Evolutionary conservation across 1,284 basidiomycete species (phyloP).

Genomic region (Melampsora americana): DNA sequence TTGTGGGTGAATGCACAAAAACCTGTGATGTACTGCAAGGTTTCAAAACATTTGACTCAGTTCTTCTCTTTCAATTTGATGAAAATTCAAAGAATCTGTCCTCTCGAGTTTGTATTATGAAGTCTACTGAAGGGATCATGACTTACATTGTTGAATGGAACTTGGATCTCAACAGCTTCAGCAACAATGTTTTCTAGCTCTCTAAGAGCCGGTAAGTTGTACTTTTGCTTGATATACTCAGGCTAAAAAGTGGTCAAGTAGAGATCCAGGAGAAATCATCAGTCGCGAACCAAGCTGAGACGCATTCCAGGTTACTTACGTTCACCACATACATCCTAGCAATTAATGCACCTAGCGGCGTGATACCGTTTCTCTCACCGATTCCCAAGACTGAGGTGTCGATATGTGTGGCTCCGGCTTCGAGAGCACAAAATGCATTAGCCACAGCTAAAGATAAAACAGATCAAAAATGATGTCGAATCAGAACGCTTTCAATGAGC

Average conservation of each 20-base stretch:
- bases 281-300: background rate
- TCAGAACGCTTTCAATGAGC: background rate
- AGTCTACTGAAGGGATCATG: conserved; percentile 15
- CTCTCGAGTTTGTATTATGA: too few relatives aligned
- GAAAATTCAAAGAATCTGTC: too few relatives aligned
- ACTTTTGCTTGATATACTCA: conserved; percentile 99
- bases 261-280: background rate
- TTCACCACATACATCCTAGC: conserved; percentile 74
- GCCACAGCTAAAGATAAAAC: conserved; percentile 70
- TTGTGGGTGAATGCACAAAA: conserved; percentile 99
- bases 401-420: conserved; percentile 98
- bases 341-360: conserved; percentile 92
- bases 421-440: conserved; percentile 96
- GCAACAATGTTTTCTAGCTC: conserved; percentile 99
- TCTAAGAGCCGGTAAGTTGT: conserved; percentile 93
- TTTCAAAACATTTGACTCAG: conserved; percentile 44
- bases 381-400: conserved; percentile 95
- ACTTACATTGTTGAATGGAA: conserved; percentile 91
- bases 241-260: conserved; percentile 63
- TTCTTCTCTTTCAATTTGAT: conserved; percentile 55
- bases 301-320: conserved; percentile 10
- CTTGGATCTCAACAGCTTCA: conserved; percentile 95
- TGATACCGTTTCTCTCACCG: conserved; percentile 98
- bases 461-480: background rate
- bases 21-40: conserved; percentile 65